Evolutionary conservation across 441 rosid species (phyloP), one percentile per base, ranked within the genome.

Genomic region (Codiaeum variegatum): DNA sequence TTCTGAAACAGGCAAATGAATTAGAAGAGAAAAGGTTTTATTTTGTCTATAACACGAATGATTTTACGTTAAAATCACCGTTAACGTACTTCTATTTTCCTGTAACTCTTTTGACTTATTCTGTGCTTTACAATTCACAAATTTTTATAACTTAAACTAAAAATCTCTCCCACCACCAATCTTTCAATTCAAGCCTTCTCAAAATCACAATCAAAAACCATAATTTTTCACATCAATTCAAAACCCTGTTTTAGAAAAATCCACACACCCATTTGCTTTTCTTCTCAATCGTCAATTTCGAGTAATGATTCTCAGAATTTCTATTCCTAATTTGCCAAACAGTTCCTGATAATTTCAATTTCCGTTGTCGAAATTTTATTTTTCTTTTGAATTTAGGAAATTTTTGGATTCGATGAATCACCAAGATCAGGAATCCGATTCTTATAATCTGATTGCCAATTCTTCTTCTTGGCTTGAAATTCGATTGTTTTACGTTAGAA

Each of bases 401-500:
- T 63, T 10, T 0, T 62, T 24, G 36, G 62, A 26, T 26, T 63
- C 62, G 23, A 87, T 71, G 84, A 80, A 82, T 76, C 71, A 71
- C 44, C 80, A 76, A 73, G 74, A 55, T 5, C 79, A 70, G 58
- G 78, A 72, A 10, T 75, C 85, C 23, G 85, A 89, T 62, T 76
- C 91, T 26, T 83, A 78, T 51, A 72, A 83, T 63, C 79, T 84
- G 42, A 67, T 79, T 5, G 54, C 85, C 70, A 74, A 80, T 3
- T 70, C 84, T 36, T 70, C 84, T 36, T 83, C 87, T 18, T 85
- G 91, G 90, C 86, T 92, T 23, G 97, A 92, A 83, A 90, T 89
- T 76, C 86, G 96, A 64, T 77, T 92, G 66, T 90, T 90, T 78
- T 92, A 92, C 75, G 94, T 90, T 0, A 85, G 97, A 19, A 78